These are phyloP conservation scores for Pythium pyrilobum DNA, from an alignment of 352 stramenopile species.

Conservation along the genomic window DNA sequence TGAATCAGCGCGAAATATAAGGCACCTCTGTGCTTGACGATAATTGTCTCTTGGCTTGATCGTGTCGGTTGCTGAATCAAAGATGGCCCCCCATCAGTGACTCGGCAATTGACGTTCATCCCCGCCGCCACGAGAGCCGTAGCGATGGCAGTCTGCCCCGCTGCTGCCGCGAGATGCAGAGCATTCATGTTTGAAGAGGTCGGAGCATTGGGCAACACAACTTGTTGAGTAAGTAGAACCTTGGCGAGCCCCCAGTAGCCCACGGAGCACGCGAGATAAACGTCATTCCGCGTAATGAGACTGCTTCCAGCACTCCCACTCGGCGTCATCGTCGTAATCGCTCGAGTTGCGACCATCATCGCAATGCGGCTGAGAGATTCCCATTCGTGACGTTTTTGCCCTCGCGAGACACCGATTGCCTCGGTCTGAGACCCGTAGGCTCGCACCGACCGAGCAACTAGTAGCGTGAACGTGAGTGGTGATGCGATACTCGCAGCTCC, in stretches of 20 bases:
- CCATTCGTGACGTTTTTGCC: slow-evolving; percentile 30
- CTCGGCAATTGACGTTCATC: slow-evolving; percentile 55
- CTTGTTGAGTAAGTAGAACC: slow-evolving; percentile 43
- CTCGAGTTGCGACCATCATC: slow-evolving; percentile 23
- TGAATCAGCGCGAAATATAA: slow-evolving; percentile 51
- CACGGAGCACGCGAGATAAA: slow-evolving; percentile 36
- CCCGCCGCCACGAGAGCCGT: slow-evolving; percentile 38
- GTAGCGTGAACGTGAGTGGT: slow-evolving; percentile 41
- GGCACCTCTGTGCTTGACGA: slow-evolving; percentile 17
- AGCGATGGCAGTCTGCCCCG: slow-evolving; percentile 37
- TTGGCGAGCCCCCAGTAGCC: slow-evolving; percentile 48
- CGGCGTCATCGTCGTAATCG: slow-evolving; percentile 26
- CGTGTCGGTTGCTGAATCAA: background rate
- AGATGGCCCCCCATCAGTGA: background rate
- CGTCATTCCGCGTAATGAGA: slow-evolving; percentile 42
- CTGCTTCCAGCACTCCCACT: slow-evolving; percentile 28
- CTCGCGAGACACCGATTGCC: background rate
- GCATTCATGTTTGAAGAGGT: slow-evolving; percentile 36
- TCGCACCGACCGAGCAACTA: slow-evolving; percentile 25
- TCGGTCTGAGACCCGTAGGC: slow-evolving; percentile 27
- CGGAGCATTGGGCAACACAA: slow-evolving; percentile 32
- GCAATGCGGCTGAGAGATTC: slow-evolving; percentile 34
- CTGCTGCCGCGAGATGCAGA: slow-evolving; percentile 42
- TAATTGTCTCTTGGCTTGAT: background rate
- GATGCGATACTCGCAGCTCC: slow-evolving; percentile 24